phyloP scores from a whole-genome alignment of 257 asterid species.

The Galeopsis tetrahit region DNA sequence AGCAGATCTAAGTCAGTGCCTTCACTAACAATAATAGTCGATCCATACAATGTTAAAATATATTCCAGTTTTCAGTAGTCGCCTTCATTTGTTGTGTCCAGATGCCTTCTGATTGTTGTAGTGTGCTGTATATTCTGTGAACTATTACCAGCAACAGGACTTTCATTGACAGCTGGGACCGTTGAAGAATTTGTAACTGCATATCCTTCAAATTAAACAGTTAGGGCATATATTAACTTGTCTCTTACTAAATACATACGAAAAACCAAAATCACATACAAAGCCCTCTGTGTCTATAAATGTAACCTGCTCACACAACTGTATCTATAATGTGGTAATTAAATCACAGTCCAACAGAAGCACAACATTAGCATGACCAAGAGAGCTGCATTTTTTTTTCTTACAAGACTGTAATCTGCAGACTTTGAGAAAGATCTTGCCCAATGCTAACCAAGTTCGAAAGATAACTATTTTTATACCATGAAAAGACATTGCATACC shows the following conservation, averaged over 20 bases:
- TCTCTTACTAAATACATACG: not conserved
- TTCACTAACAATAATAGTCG: not conserved
- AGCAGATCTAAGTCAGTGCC: not conserved
- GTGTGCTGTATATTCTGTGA: constrained; percentile 33
- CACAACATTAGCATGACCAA: not conserved
- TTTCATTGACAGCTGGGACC: constrained; percentile 25
- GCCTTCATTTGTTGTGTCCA: constrained; percentile 48
- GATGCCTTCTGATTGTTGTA: constrained; percentile 34
- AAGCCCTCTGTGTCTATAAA: not conserved
- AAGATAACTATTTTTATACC: not conserved
- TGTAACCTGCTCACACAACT: not conserved
- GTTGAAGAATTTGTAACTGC: constrained; percentile 34
- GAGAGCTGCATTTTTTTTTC: not conserved
- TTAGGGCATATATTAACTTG: constrained; percentile 14
- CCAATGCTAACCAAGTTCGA: constrained; percentile 6
- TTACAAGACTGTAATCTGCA: not conserved
- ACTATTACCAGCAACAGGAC: constrained; percentile 31
- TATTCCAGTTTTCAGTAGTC: constrained; percentile 13
- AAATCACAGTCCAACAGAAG: constrained; percentile 1
- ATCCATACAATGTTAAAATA: not conserved
- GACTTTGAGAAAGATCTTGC: not conserved
- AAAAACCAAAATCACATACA: not conserved
- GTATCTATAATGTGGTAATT: not conserved
- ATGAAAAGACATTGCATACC: not conserved
- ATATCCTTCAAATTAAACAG: constrained; percentile 36